Conservation (phyloP, 1,139 yeast species). For the Debaryomyces nepalensis region DNA sequence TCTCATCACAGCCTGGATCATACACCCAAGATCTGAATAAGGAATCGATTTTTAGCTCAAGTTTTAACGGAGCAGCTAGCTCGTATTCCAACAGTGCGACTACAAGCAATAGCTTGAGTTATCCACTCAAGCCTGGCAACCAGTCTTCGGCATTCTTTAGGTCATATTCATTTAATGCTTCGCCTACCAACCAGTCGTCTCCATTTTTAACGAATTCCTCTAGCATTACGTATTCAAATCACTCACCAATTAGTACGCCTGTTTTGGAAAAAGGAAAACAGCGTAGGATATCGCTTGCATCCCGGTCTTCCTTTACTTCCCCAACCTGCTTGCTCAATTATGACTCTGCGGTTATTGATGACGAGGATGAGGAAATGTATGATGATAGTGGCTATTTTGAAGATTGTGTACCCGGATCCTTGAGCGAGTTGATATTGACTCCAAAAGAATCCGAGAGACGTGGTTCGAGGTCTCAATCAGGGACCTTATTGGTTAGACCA, state of each 20-base stretch:
- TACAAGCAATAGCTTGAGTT: slow-evolving; percentile 2
- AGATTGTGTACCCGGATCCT: slow-evolving; percentile 77
- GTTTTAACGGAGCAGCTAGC: neutral
- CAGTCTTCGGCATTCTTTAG: slow-evolving; percentile 13
- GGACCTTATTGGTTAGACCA: slow-evolving; percentile 47
- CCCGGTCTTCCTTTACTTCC: slow-evolving; percentile 18
- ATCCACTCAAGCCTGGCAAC: slow-evolving; percentile 10
- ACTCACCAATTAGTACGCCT: slow-evolving; percentile 16
- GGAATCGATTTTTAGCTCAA: slow-evolving; percentile 2
- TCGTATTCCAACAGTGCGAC: neutral
- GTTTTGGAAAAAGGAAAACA: slow-evolving; percentile 19
- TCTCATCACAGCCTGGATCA: slow-evolving; percentile 7
- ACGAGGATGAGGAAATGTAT: slow-evolving; percentile 38
- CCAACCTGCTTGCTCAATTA: slow-evolving; percentile 17
- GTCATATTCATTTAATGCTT: slow-evolving; percentile 22
- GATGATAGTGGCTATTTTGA: slow-evolving; percentile 53
- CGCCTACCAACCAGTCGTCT: slow-evolving; percentile 16
- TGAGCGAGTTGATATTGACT: slow-evolving; percentile 70
- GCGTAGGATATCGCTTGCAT: slow-evolving; percentile 22
- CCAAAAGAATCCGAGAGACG: slow-evolving; percentile 76
- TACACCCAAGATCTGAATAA: slow-evolving; percentile 1
- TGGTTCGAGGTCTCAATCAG: slow-evolving; percentile 60
- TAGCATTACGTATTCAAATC: neutral
- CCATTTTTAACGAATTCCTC: neutral
- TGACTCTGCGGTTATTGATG: slow-evolving; percentile 47